These are phyloP conservation scores for Plasmodium gaboni DNA, from an alignment of 169 alveolate species.

Conservation along the genomic window DNA sequence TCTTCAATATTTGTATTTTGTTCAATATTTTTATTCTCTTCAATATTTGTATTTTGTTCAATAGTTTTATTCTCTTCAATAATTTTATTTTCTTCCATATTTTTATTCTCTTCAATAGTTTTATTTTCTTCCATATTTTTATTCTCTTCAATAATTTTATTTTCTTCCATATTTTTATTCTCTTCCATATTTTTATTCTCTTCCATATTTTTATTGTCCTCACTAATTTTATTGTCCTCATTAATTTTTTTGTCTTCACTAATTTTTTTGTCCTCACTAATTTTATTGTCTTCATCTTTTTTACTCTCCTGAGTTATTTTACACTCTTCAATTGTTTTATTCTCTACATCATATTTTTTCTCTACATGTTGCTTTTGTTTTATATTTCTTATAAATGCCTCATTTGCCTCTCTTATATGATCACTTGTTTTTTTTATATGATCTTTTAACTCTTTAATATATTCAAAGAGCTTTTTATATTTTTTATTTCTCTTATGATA, in stretches of 20 bases:
- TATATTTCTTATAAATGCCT: neutral
- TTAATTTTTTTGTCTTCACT: too few species aligned
- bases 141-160: too few species aligned
- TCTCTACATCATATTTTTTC: neutral
- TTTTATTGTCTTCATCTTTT: too few species aligned
- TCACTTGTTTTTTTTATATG: constrained; percentile 7
- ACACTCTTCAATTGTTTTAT: too few species aligned
- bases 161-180: too few species aligned
- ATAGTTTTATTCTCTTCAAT: too few species aligned
- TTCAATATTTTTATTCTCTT: too few species aligned
- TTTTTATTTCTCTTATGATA: constrained; percentile 43
- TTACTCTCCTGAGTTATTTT: neutral
- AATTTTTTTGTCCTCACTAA: too few species aligned
- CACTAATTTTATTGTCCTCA: too few species aligned
- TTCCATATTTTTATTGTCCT: too few species aligned
- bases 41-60: too few species aligned
- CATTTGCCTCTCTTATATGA: neutral
- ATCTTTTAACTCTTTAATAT: constrained; percentile 34
- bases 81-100: neutral
- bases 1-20: neutral
- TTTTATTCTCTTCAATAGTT: neutral
- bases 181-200: too few species aligned
- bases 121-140: neutral
- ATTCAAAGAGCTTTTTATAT: constrained; percentile 30
- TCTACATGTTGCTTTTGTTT: neutral